phyloP scores from a whole-genome alignment of 2,329 filamentous ascomycete genomes.

The Talaromyces albobiverticillius region DNA sequence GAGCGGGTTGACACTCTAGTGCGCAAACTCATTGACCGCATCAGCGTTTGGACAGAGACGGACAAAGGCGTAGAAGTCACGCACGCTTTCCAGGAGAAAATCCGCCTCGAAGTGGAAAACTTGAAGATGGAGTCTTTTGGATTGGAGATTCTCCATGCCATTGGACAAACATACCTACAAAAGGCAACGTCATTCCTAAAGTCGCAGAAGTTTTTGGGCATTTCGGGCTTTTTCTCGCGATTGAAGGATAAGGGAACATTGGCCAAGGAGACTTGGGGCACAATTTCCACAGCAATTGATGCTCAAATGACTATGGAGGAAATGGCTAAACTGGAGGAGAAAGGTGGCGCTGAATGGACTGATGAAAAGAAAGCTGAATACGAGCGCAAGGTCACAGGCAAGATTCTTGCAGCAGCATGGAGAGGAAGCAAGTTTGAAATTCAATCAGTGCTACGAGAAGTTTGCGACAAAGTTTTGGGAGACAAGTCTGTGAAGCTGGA shows the following conservation, averaged over 20 bases:
- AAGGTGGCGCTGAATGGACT: constrained; percentile 95
- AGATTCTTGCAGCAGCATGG: constrained; percentile 97
- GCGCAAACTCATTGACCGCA: constrained; percentile 81
- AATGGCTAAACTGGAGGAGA: constrained; percentile 94
- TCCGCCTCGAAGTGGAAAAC: constrained; percentile 89
- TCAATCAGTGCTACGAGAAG: constrained; percentile 88
- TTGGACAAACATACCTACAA: constrained; percentile 83
- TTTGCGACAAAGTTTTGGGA: constrained; percentile 84
- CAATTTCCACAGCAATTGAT: constrained; percentile 92
- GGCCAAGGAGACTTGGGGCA: constrained; percentile 98
- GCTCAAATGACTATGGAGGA: constrained; percentile 98
- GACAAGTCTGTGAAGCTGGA: constrained; percentile 73
- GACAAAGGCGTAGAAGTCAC: constrained; percentile 86
- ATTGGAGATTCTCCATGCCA: constrained; percentile 91
- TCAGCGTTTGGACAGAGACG: constrained; percentile 95
- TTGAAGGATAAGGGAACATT: constrained; percentile 95
- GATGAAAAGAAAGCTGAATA: constrained; percentile 96
- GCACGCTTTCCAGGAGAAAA: constrained; percentile 88
- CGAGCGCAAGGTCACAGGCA: constrained; percentile 91
- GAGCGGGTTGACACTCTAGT: constrained; percentile 83
- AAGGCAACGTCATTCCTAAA: constrained; percentile 88
- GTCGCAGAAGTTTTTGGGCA: constrained; percentile 94
- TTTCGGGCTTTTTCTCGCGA: constrained; percentile 89
- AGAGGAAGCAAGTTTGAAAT: constrained; percentile 96
- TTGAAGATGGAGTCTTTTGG: constrained; percentile 99